Base-by-base conservation (phyloP, 1,284 basidiomycete genomes). In the Boletus calvinii region DNA sequence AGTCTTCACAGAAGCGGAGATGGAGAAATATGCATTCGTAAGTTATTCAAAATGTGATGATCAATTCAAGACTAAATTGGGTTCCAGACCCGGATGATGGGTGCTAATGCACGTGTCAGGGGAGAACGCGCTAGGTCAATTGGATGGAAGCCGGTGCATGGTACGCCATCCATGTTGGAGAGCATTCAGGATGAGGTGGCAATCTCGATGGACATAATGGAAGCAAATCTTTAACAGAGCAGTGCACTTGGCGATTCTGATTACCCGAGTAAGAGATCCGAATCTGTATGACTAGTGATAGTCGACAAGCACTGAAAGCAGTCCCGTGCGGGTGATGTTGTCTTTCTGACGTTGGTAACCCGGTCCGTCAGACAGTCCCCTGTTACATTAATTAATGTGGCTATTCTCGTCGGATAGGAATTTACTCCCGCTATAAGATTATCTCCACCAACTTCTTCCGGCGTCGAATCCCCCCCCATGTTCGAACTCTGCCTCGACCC, bases 41-140 rank as follows among this genome's bases (percentile, higher is more conserved):
- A 50, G 65, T 55, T n/a, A 29, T 35, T 15, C 24, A 22, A 35
- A 8, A 2, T 17, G 15, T 30, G 20, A 17, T 2, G 4, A 39
- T 26, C 24, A 1, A 37, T 24, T 4, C n/a, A 13, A 11, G 18
- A 37, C 29, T 56, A 20, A 46, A 30, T 3, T 12, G 20, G 10
- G 7, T 52, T 54, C 51, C 59, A 41, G 61, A 58, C 24, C 70
- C 66, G 59, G 13, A 73, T 68, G 57, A 57, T 70, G 34, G 77
- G 76, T 13, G 63, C 64, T 13, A 78, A 79, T 65, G 74, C 72
- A 5, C 71, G 73, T 48, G 70, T 65, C 32, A 66, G 68, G 10
- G 73, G 74, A 2, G 73, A 74, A 34, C 69, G 73, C 34, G 68
- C 70, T 3, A 65, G 69, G 47, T 66, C 64, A 13, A 68, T 81